Base-by-base conservation (phyloP, 2,329 filamentous ascomycete species). In the Simplicillium aogashimaense region DNA sequence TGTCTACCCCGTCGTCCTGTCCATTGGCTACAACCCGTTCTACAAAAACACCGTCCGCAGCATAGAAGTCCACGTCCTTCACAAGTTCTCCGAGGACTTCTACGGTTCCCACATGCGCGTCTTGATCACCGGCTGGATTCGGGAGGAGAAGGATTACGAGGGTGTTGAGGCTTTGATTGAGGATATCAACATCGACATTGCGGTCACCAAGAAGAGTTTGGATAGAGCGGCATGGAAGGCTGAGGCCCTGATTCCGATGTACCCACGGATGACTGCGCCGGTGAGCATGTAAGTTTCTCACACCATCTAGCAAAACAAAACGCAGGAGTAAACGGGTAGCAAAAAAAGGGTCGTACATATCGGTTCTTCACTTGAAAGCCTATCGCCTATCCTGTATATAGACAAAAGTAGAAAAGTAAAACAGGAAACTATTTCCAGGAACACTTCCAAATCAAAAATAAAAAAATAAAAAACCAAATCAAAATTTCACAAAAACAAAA, bases 11-110 rank as follows among this genome's bases (percentile, higher is more conserved):
- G 92, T 94, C 74, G 88, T 94, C 49, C 85, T 95, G 81, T 86
- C 80, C 45, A 90, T 95, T 49, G 92, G 92, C 35, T 97, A 89
- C 74, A 98, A 97, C 63, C 92, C 92, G 0, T 97, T 89, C 65
- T 98, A 95, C 74, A 88, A 89, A 59, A 97, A 98, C 70, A 81
- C 74, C 4, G 78, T 86, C 36, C 81, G 86, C 46, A 86, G 78
- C 46, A 88, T 92, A 56, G 88, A 95, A 70, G 88, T 94, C 42
- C 88, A 95, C 65, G 76, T 98, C 40, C 74, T 98, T 61, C 81
- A 86, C 54, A 60, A 70, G 34, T 94, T 95, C 58, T 60, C 64
- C 2, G 66, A 70, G 31, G 88, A 97, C 57, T 98, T 98, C 59
- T 97, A 97, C 64, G 85, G 76, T 46, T 75, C 74, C 5, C 76